phyloP scores from a whole-genome alignment of 148 eudicot genomes.

The Nepenthes mirabilis region DNA sequence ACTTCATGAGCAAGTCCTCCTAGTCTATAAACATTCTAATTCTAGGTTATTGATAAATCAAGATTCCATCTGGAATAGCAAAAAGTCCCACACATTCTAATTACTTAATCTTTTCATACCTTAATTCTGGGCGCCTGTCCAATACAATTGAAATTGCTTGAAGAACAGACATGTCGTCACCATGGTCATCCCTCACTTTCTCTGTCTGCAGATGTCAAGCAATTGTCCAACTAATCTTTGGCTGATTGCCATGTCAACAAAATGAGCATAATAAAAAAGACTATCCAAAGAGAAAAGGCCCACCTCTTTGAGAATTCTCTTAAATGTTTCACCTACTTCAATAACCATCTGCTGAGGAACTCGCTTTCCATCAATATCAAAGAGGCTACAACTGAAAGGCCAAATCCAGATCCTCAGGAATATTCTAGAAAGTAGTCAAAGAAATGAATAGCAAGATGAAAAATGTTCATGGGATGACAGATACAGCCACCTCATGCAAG shows the following conservation, averaged over 20 bases:
- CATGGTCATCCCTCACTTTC: slow-evolving; percentile 70
- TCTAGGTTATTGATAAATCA: background rate
- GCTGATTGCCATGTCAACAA: background rate
- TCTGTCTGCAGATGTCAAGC: slow-evolving; percentile 44
- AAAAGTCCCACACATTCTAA: background rate
- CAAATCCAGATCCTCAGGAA: slow-evolving; percentile 17
- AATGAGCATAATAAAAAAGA: background rate
- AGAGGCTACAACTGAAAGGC: slow-evolving; percentile 63
- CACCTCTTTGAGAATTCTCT: slow-evolving; percentile 77
- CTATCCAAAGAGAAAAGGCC: background rate
- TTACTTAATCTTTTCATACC: slow-evolving; percentile 28
- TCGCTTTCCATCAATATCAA: slow-evolving; percentile 61
- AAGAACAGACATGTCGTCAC: slow-evolving; percentile 71
- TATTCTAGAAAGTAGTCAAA: slow-evolving; percentile 4
- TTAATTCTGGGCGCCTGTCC: slow-evolving; percentile 67
- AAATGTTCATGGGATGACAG: background rate
- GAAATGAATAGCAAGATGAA: background rate
- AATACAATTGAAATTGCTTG: slow-evolving; percentile 81
- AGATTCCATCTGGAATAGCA: background rate
- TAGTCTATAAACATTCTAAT: slow-evolving; percentile 34
- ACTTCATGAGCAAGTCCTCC: slow-evolving; percentile 90
- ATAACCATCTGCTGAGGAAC: slow-evolving; percentile 72
- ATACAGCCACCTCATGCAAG: background rate
- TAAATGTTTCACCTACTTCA: slow-evolving; percentile 80
- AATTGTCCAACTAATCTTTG: background rate